Evolutionary conservation across 169 alveolate genomes (phyloP).

Genomic region (Toxoplasma gondii): DNA sequence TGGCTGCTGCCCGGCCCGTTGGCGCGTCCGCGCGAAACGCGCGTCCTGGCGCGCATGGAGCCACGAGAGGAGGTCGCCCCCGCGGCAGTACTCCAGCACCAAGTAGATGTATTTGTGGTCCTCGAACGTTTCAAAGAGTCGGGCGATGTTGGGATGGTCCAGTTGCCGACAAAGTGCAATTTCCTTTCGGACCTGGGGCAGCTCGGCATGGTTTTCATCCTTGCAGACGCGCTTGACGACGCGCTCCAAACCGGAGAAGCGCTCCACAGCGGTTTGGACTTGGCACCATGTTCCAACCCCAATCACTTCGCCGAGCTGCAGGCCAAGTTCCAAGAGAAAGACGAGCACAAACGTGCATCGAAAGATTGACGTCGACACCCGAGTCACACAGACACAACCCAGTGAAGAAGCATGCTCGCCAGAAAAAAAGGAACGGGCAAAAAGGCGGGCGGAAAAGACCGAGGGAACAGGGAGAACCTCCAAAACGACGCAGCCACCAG

Average conservation of each 20-base stretch:
- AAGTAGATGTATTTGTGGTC: conserved; percentile 68
- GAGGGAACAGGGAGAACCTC: not conserved
- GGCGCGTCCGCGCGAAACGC: not conserved
- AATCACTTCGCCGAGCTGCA: conserved; percentile 57
- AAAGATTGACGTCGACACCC: not conserved
- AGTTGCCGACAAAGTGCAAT: conserved; percentile 46
- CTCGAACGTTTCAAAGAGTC: conserved; percentile 89
- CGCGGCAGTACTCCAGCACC: conserved; percentile 57
- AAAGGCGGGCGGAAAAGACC: no score
- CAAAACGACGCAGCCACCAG: not conserved
- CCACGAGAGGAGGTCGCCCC: conserved; percentile 64
- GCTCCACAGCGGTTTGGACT: conserved; percentile 55
- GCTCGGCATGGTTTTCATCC: conserved; percentile 35
- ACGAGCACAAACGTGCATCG: not conserved
- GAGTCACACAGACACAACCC: not conserved
- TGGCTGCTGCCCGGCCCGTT: not conserved
- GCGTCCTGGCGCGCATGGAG: conserved; percentile 51
- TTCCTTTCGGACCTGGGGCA: conserved; percentile 55
- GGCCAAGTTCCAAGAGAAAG: not conserved
- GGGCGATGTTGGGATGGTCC: conserved; percentile 92
- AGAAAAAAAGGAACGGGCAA: not conserved
- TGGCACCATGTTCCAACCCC: conserved; percentile 62
- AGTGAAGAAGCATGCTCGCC: not conserved
- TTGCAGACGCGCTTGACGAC: conserved; percentile 60
- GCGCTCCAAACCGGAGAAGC: conserved; percentile 58